Base-by-base conservation (phyloP, 176 grass and related monocot genomes). In the Cenchrus purpureus region DNA sequence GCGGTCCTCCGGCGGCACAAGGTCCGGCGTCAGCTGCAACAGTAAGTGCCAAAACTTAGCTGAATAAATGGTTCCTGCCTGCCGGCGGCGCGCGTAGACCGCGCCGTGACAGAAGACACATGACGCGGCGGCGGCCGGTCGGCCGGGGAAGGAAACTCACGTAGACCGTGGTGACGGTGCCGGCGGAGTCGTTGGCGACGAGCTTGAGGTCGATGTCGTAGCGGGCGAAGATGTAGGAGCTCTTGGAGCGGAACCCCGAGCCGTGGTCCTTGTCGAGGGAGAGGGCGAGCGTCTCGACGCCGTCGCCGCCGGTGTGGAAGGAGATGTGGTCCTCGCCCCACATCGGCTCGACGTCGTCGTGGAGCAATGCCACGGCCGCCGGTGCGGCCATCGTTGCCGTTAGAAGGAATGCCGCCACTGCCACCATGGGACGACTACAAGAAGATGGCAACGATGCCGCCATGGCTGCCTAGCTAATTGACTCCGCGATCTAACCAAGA, bases 121-220 rank as follows among this genome's bases (percentile, higher is more conserved):
- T 50, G 34, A 43, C 43, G 6, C 7, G 7, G 45, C 46, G 49
- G 22, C 3, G 28, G 68, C 61, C 4, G 11, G 22, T 11, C 1
- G 25, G 37, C 34, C 34, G 3, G 37, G 37, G 2, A 40, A 40
- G 34, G 4, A 10, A n/a, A 76, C 91, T 84, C 81, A 96, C 91
- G 67, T 96, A 96, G 83, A 86, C 77, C 12, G 94, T 88, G 83
- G 91, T 89, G 84, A 93, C 94, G 16, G 94, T 96, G 81, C 94
- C 94, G 72, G 94, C 91, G 7, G 94, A 96, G 84, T 96, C 71
- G 51, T 83, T 73, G 66, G 87, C 81, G 45, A 96, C 87, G 50
- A 96, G 79, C 78, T 86, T 93, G 6, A 96, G 40, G 37, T 96
- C 89, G 84, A 96, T 79, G 85, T 87, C 87, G 54, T 88, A 86